phyloP scores from a whole-genome alignment of 306 rosid genomes.

The Amphicarpaea edgeworthii region DNA sequence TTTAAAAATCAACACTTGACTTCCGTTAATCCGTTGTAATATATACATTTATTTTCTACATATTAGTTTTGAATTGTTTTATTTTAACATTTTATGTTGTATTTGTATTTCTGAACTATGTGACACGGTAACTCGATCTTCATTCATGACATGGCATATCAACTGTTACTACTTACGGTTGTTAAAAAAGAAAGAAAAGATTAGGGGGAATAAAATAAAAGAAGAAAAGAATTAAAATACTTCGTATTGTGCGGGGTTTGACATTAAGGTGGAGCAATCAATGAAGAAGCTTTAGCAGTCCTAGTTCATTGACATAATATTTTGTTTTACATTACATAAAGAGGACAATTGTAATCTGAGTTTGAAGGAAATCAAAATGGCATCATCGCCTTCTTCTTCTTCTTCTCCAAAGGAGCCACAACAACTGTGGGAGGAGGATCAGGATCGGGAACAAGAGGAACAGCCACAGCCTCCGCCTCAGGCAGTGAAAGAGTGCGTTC shows the following conservation, averaged over 20 bases:
- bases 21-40: too few relatives aligned
- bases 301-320: neutral
- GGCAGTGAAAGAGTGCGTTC: constrained; percentile 64
- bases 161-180: neutral
- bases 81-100: neutral
- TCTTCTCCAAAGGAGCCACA: constrained; percentile 17
- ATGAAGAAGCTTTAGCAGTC: neutral
- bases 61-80: too few relatives aligned
- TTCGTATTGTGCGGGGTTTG: neutral
- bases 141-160: neutral
- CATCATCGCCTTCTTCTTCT: constrained; percentile 38
- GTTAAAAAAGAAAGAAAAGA: neutral
- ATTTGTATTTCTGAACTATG: neutral
- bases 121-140: neutral
- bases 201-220: neutral
- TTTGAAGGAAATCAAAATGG: constrained; percentile 34
- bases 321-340: neutral
- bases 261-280: constrained; percentile 21
- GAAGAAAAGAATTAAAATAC: neutral
- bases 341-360: neutral
- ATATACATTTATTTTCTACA: neutral
- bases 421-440: neutral
- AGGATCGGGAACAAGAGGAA: constrained; percentile 16
- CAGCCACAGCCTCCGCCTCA: neutral
- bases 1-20: too few relatives aligned